phyloP scores from a whole-genome alignment of 257 asterid species.

The Plantago major region DNA sequence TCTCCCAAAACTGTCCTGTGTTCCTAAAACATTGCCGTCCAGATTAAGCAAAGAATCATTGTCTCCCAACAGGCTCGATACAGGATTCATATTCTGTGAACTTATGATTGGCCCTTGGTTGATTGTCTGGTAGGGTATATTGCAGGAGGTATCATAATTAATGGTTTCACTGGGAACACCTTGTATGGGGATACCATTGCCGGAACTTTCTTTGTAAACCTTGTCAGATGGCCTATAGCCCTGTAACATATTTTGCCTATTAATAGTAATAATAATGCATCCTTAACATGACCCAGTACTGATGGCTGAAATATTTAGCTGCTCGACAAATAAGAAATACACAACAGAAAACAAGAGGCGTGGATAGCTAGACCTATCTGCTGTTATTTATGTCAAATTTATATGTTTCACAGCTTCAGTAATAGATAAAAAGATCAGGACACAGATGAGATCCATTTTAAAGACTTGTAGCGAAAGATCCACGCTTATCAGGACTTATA shows the following conservation, averaged over 20 bases:
- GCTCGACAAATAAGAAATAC: background rate
- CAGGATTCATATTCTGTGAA: constrained; percentile 37
- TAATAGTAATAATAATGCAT: constrained; percentile 9
- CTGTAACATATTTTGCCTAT: constrained; percentile 36
- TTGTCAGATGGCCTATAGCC: constrained; percentile 32
- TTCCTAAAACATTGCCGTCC: constrained; percentile 42
- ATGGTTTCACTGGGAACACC: constrained; percentile 28
- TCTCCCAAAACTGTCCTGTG: constrained; percentile 70
- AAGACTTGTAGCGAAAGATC: background rate
- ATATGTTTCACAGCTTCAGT: constrained; percentile 1
- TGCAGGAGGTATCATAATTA: constrained; percentile 27
- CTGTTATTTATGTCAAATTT: background rate
- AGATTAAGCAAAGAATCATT: constrained; percentile 30
- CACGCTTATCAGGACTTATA: background rate
- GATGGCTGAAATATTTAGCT: background rate
- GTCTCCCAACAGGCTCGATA: constrained; percentile 23
- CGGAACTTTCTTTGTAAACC: constrained; percentile 36
- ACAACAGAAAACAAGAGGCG: background rate
- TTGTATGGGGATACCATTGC: constrained; percentile 37
- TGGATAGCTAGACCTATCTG: background rate
- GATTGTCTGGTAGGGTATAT: constrained; percentile 34
- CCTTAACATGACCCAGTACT: constrained; percentile 3
- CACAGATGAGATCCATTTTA: background rate
- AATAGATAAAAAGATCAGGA: background rate
- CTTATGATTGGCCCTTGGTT: constrained; percentile 31